Base-by-base conservation (phyloP, 1,284 basidiomycete genomes). In the Polyporus tsugae region DNA sequence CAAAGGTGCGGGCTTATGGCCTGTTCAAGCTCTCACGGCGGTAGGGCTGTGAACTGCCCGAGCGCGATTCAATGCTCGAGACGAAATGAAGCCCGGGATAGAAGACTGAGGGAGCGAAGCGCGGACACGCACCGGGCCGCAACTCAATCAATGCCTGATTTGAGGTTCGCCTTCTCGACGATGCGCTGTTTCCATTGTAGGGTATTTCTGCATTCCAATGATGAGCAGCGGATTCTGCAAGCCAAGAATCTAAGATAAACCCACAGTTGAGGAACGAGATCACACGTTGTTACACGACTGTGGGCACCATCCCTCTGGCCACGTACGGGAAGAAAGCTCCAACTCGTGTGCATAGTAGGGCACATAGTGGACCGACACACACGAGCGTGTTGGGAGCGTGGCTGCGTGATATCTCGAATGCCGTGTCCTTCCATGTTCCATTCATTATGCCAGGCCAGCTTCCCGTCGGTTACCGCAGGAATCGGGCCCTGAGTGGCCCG, bases 41-140 rank as follows among this genome's bases (percentile, higher is more conserved):
- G 17, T 17, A 35, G 52, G 29, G 11, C 29, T 33, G 29, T 55
- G 52, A 35, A 55, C 52, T 15, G 15, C 52, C 17, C 52, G 29
- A 55, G 52, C 33, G 33, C 29, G 52, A 55, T 35, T 33, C 13
- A 35, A 35, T 35, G 52, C 52, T 33, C 52, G 52, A 55, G 52
- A 55, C 52, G 29, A 55, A 55, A 55, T 55, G 52, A 35, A 55
- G 52, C 33, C 29, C 52, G 52, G 52, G 33, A 35, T 33, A 55
- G 52, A 55, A 55, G 52, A 15, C 52, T 55, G 35, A 15, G 29
- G 29, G 52, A 33, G 33, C 29, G 52, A 55, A 55, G 52, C 52
- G 52, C 52, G 25, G 52, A 33, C 6, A 55, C 29, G 29, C 33
- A 55, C 52, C 52, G 52, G 52, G 5, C 52, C 52, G 52, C 13